These are phyloP conservation scores for Glomus cerebriforme DNA, from an alignment of 192 early-diverging fungal genomes.

Conservation along the genomic window DNA sequence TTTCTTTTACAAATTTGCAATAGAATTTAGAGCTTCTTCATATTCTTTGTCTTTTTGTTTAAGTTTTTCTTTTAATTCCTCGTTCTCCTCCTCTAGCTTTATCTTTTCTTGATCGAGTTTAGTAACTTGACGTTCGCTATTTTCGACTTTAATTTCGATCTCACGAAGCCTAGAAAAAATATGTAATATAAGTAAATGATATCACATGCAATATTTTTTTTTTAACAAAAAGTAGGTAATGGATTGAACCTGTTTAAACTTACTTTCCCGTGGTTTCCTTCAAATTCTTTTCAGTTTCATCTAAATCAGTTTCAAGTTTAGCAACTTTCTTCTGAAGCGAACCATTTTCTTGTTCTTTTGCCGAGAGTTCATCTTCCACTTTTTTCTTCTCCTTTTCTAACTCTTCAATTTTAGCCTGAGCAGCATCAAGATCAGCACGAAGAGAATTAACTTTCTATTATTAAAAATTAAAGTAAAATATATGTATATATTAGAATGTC, in stretches of 20 bases:
- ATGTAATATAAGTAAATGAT: background rate
- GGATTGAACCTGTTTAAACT: background rate
- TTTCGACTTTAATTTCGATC: background rate
- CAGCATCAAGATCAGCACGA: background rate
- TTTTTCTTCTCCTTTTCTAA: background rate
- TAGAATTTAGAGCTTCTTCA: background rate
- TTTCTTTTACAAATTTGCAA: background rate
- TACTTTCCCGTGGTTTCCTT: background rate
- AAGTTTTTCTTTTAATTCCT: background rate
- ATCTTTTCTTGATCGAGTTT: background rate
- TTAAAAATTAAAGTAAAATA: background rate
- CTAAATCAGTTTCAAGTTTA: background rate
- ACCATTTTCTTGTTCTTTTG: background rate
- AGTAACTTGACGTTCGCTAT: background rate
- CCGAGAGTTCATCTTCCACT: background rate
- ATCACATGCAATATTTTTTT: no score
- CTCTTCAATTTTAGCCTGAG: background rate
- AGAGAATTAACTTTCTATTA: background rate
- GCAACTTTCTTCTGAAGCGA: background rate
- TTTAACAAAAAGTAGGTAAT: no score
- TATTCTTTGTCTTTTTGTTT: background rate
- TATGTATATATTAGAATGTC: background rate
- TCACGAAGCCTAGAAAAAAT: background rate
- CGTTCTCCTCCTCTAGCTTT: background rate
- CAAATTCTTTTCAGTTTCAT: background rate